Base-by-base conservation (phyloP, 192 early-diverging fungal species). In the Linderina pennispora region DNA sequence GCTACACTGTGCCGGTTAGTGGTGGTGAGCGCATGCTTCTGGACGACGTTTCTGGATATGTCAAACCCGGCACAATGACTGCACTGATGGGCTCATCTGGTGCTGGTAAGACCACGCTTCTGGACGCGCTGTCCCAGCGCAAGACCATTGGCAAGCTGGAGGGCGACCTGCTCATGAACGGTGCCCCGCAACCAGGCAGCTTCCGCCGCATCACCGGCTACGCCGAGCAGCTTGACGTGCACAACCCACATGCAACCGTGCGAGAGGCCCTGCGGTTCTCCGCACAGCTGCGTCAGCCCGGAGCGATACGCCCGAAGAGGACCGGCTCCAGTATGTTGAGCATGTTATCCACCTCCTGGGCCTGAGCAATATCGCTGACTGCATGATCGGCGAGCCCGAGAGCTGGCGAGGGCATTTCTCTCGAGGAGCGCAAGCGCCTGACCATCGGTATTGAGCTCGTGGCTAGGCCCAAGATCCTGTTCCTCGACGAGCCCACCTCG, bases 361-460 rank as follows among this genome's bases (percentile, higher is more conserved):
- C 18, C 88, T 92, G 41, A 42, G 80, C 23, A 50, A 63, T 16
- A 88, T 90, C 50, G 87, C 84, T 35, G 82, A 90, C 45, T 62
- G 77, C 18, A 72, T 74, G n/a, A 84, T 92, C 23, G 90, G 90
- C 15, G 61, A 53, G 40, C 44, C 41, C 35, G 74, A 55, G 11
- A 37, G n/a, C 57, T 14, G 43, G 55, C 17, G 72, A 86, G 15
- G 86, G 86, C 16, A 89, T 91, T 31, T 83, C 79, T 40, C 88
- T 88, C 15, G 89, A 88, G 18, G 89, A 93, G 47, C 86, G 86
- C 47, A 77, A 87, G n/a, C 75, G 91, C 33, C 87, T 94, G 4
- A 78, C 82, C 0, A 91, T 94, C 58, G 91, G 86, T 18, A 84
- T 83, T 45, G 89, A 91, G 54, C 72, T 94, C n/a, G 88, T 94